Base-by-base conservation (phyloP, 768 basidiomycete genomes). In the Agrocybe pediades region DNA sequence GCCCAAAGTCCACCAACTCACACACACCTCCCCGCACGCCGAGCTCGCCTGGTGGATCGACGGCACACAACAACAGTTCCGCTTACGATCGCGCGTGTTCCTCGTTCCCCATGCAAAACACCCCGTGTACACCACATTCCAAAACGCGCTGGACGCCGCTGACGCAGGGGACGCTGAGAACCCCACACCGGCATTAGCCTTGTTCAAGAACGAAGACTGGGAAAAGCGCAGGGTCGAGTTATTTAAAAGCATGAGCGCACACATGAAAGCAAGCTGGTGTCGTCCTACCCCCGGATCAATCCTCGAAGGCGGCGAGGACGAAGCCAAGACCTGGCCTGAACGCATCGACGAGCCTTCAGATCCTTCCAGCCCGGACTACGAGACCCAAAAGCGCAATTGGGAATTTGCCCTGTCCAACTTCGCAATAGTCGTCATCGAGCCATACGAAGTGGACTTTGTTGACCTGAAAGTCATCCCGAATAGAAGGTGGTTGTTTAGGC, bases 21-120 rank as follows among this genome's bases (percentile, higher is more conserved):
- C 70, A 20, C 62, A n/a, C n/a, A n/a, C 73, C 30, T 74, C 74
- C 51, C 63, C 76, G 9, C 66, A 73, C 40, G 79, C 86, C 55
- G 87, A 93, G 65, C 58, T 87, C 40, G 81, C 77, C 9, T 93
- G 88, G 85, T 95, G 90, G 89, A 79, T 86, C 48, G 75, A 80
- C 25, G 78, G 80, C 19, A 78, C 82, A 0, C 67, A 78, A 48
- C 85, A 90, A 64, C 92, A 95, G 62, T 92, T 86, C 65, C 85
- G 93, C 43, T 71, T 95, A 62, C 55, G 73, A 0, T 91, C 86
- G 1, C 67, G 66, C 13, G 82, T 80, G 19, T 76, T 73, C 64
- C 57, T 91, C 54, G 73, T 91, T 19, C 82, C 88, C 0, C 60
- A 74, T 0, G 78, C 81, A 0, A 56, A 62, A 6, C 74, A 80